Evolutionary conservation across 139 green algal species (phyloP).

Genomic region (Edaphochlamys debaryana): DNA sequence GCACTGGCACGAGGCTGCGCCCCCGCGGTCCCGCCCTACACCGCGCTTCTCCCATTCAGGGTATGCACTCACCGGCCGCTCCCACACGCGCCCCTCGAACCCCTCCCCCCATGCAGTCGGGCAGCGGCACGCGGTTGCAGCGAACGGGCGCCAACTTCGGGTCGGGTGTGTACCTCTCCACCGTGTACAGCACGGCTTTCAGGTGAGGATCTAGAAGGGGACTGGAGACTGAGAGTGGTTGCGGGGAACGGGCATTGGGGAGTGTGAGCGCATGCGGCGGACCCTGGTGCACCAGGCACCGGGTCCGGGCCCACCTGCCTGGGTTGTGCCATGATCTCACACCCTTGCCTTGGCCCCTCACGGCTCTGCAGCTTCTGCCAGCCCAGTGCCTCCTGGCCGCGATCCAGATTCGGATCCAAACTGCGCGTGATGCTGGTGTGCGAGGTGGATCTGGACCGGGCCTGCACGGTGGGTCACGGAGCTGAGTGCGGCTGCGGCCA

Average conservation of each 20-base stretch:
- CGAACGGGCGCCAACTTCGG: conserved; percentile 54
- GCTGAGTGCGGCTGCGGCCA: neutral
- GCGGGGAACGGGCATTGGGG: too few species aligned
- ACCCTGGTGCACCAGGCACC: neutral
- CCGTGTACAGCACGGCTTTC: conserved; percentile 47
- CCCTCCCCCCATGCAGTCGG: conserved; percentile 8
- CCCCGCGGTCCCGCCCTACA: too few species aligned
- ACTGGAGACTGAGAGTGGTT: neutral
- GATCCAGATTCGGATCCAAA: conserved; percentile 41
- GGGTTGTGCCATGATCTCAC: too few species aligned
- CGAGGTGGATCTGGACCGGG: conserved; percentile 50
- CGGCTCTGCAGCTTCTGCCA: conserved; percentile 40
- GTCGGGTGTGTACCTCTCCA: conserved; percentile 52
- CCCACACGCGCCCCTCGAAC: too few species aligned
- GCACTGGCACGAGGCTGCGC: too few species aligned
- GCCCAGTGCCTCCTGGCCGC: conserved; percentile 27
- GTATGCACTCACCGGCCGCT: too few species aligned
- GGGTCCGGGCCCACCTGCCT: too few species aligned
- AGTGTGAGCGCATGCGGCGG: too few species aligned
- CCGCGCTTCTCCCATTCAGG: too few species aligned
- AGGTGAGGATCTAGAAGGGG: too few species aligned
- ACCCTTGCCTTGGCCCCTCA: neutral
- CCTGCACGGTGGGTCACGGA: neutral
- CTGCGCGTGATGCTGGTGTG: conserved; percentile 57
- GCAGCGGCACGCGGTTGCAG: conserved; percentile 34